Percentiles rank a stretch among this genome's conserved stretches.
These are phyloP conservation scores for Trichophyton simii DNA, from an alignment of 2,329 filamentous ascomycete genomes.

Conservation along the genomic window DNA sequence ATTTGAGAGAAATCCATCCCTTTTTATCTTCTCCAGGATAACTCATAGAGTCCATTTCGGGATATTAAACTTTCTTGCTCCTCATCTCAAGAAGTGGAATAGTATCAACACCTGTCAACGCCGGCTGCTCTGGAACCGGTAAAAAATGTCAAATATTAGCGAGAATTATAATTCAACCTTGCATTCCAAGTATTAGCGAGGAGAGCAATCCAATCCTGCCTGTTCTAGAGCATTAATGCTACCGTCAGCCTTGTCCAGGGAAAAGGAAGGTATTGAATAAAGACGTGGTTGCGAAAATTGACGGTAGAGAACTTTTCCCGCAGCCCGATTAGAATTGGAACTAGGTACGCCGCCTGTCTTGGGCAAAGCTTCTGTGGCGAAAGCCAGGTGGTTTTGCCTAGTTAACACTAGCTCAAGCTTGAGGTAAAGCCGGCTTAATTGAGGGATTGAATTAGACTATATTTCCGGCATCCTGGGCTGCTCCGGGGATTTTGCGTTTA, in stretches of 20 bases:
- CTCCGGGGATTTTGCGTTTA: neutral
- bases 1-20: neutral
- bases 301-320: neutral
- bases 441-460: neutral
- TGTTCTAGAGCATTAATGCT: neutral
- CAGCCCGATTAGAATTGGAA: neutral
- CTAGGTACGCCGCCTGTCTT: neutral
- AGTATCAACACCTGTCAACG: neutral
- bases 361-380: neutral
- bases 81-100: neutral
- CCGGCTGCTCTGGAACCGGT: neutral
- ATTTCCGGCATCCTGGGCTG: neutral
- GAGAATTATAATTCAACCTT: neutral
- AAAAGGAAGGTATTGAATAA: neutral
- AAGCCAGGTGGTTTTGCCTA: neutral
- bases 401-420: neutral
- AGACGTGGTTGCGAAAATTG: neutral
- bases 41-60: neutral
- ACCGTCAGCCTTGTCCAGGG: neutral
- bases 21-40: neutral
- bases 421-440: neutral
- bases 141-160: constrained; percentile 2
- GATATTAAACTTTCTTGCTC: neutral
- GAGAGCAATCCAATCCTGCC: neutral
- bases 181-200: neutral